Evolutionary conservation across 2,329 filamentous ascomycete species (phyloP).

Genomic region (Tolypocladium ophioglossoides): DNA sequence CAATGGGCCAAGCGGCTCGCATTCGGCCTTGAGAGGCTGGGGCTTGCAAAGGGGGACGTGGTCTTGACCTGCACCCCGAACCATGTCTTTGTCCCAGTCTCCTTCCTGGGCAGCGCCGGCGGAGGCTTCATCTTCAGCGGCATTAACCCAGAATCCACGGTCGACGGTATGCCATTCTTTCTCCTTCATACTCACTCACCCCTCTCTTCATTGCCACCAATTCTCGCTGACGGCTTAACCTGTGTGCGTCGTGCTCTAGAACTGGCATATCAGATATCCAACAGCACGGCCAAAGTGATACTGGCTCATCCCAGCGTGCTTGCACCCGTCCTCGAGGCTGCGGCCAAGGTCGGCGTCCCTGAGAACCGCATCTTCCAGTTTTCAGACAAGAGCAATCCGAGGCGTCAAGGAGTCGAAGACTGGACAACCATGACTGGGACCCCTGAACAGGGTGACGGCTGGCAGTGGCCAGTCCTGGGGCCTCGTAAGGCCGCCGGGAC

Average conservation of each 20-base stretch:
- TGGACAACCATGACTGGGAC: slow-evolving; percentile 29
- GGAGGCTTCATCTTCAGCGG: slow-evolving; percentile 43
- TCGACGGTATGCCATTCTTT: slow-evolving; percentile 23
- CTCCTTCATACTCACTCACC: neutral
- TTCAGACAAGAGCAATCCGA: slow-evolving; percentile 24
- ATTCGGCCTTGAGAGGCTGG: slow-evolving; percentile 33
- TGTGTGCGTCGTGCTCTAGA: slow-evolving; percentile 20
- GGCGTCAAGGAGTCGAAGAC: slow-evolving; percentile 24
- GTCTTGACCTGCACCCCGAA: slow-evolving; percentile 44
- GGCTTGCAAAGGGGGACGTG: slow-evolving; percentile 35
- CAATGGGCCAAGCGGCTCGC: slow-evolving; percentile 42
- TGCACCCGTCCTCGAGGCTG: slow-evolving; percentile 30
- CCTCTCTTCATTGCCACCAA: slow-evolving; percentile 2
- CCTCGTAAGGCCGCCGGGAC: neutral
- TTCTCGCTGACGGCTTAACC: neutral
- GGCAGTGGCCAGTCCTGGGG: slow-evolving; percentile 23
- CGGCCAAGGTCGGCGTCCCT: slow-evolving; percentile 28
- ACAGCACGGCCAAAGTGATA: slow-evolving; percentile 37
- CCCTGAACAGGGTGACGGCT: slow-evolving; percentile 18
- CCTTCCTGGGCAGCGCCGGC: slow-evolving; percentile 42
- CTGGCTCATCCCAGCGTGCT: slow-evolving; percentile 37
- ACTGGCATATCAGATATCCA: slow-evolving; percentile 38
- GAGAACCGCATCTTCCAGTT: slow-evolving; percentile 35
- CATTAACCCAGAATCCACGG: slow-evolving; percentile 40
- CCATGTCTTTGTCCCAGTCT: slow-evolving; percentile 43